Conservation (phyloP, 805 yeast species). For the Blastobotrys robertii region DNA sequence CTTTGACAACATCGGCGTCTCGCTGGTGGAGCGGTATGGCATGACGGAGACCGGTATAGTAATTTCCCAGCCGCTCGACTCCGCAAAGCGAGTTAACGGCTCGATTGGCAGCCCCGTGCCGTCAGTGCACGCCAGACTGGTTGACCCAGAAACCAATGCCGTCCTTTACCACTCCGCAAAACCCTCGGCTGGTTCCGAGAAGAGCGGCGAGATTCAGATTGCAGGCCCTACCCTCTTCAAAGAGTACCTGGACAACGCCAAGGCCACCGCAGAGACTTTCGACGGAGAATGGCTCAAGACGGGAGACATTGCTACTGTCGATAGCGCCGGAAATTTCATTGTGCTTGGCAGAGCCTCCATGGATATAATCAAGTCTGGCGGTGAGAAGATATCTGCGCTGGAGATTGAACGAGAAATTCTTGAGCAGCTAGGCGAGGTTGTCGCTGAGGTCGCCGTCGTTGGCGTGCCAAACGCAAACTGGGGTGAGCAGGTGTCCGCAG, state of each 20-base stretch:
- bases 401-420: slow-evolving; percentile 28
- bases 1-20: slow-evolving; percentile 24
- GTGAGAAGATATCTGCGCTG: slow-evolving; percentile 27
- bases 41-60: slow-evolving; percentile 32
- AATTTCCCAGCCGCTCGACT: slow-evolving; percentile 23
- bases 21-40: slow-evolving; percentile 27
- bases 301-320: slow-evolving; percentile 47
- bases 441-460: slow-evolving; percentile 26
- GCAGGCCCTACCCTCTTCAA: slow-evolving; percentile 47
- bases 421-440: slow-evolving; percentile 7
- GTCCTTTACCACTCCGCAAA: slow-evolving; percentile 10
- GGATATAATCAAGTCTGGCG: slow-evolving; percentile 30
- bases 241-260: slow-evolving; percentile 39
- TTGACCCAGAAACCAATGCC: slow-evolving; percentile 19
- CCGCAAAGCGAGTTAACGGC: slow-evolving; percentile 18
- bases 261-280: slow-evolving; percentile 38
- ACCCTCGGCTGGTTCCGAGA: slow-evolving; percentile 7
- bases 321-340: slow-evolving; percentile 35
- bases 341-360: slow-evolving; percentile 33
- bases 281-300: slow-evolving; percentile 44
- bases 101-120: slow-evolving; percentile 27
- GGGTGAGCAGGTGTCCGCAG: slow-evolving; percentile 28
- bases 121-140: slow-evolving; percentile 22
- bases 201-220: slow-evolving; percentile 41
- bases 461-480: slow-evolving; percentile 24